Base-by-base conservation (phyloP, 305 asterid species). In the Fraxinus dipetala region DNA sequence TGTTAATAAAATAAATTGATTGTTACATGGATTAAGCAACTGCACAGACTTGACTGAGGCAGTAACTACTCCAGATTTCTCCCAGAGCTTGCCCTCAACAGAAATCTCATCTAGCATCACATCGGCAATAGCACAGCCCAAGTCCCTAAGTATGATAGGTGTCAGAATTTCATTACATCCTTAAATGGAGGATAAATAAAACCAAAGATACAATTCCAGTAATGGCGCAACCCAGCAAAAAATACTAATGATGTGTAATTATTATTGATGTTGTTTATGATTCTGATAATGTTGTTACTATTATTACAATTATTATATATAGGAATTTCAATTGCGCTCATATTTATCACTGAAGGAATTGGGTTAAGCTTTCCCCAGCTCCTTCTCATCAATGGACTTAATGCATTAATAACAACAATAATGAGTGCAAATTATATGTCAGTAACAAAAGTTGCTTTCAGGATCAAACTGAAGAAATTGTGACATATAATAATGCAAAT, bases 11-110 rank as follows among this genome's bases (percentile, higher is more conserved):
- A 94, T 86, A 70, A 90, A 85, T 87, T 86, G 95, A 85, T 83
- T 82, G 80, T 77, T 91, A 51, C 86, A 74, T 40, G 98, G 98
- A 91, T 92, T 92, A 70, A 88, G 88, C 88, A 96, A 85, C 89
- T 87, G 89, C 51, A 88, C 87, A 36, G 91, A 87, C 90, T 86
- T 86, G 86, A 94, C 83, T 28, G 92, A 82, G 32, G 93, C 87
- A 72, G 87, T 86, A 83, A 94, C 77, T 31, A 80, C 79, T 65
- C 92, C 91, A 85, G 92, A 87, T 85, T 91, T 91, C 87, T 93
- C 97, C 94, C 96, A 84, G 79, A 87, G 91, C 90, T 90, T 92
- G 77, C 90, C 93, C 85, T 89, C 95, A 28, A 89, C 78, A 67
- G 86, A 85, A 80, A 90, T 90, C 79, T 86, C 89, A 43, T 86